phyloP scores from a whole-genome alignment of 495 filamentous ascomycete species.

The Podospora conica region DNA sequence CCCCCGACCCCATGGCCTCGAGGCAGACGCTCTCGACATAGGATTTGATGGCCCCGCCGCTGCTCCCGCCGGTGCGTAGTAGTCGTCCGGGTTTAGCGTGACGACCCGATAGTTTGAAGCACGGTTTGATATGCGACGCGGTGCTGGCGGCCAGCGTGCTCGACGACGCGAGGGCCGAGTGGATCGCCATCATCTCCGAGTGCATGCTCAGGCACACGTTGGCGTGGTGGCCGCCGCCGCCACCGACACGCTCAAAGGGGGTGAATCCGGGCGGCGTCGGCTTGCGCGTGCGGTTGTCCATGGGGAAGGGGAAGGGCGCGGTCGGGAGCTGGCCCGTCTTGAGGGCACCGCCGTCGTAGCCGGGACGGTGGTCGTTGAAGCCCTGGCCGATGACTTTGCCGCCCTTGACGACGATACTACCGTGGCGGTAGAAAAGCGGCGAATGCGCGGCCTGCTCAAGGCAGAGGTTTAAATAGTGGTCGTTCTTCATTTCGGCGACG shows the following conservation, averaged over 20 bases:
- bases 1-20: constrained; percentile 20
- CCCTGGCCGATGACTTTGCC: constrained; percentile 48
- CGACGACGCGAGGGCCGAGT: constrained; percentile 43
- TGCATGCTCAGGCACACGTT: constrained; percentile 46
- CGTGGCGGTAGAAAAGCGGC: constrained; percentile 45
- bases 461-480: constrained; percentile 42
- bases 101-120: constrained; percentile 43
- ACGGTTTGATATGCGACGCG: constrained; percentile 43
- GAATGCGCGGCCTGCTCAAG: constrained; percentile 47
- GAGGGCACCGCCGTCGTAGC: constrained; percentile 43
- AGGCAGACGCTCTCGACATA: constrained; percentile 41
- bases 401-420: constrained; percentile 45
- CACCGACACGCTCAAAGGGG: constrained; percentile 6
- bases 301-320: constrained; percentile 26
- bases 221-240: constrained; percentile 14
- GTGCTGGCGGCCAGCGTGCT: constrained; percentile 34
- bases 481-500: constrained; percentile 18
- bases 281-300: constrained; percentile 11
- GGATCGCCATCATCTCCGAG: constrained; percentile 52
- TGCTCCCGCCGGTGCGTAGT: constrained; percentile 13
- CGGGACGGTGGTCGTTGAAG: constrained; percentile 43
- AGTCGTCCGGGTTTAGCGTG: constrained; percentile 37
- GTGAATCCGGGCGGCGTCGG: not conserved
- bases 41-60: constrained; percentile 28
- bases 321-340: constrained; percentile 40